Conservation (phyloP, 371 early-diverging fungal species). For the Globomyces sp. region DNA sequence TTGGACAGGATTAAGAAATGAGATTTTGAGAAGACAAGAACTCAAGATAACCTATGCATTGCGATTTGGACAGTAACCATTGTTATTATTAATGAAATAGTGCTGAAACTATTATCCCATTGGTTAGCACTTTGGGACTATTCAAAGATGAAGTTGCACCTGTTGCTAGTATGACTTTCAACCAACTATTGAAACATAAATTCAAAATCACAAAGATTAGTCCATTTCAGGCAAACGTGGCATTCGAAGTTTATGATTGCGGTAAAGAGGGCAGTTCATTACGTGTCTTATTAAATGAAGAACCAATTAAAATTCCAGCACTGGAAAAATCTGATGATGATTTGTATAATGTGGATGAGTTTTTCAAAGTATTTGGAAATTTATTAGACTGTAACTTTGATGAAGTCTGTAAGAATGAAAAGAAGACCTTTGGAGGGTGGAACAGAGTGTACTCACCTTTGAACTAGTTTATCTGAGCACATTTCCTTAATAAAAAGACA, state of each 20-base stretch:
- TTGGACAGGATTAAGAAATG: background rate
- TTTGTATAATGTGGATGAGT: background rate
- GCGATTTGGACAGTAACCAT: background rate
- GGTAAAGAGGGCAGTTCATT: background rate
- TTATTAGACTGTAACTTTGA: constrained; percentile 1
- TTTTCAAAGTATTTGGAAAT: constrained; percentile 1
- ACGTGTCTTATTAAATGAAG: constrained; percentile 1
- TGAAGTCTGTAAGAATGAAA: constrained; percentile 1
- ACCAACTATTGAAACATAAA: background rate
- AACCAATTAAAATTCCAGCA: background rate
- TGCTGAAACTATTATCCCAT: constrained; percentile 32
- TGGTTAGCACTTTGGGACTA: constrained; percentile 31
- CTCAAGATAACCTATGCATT: background rate
- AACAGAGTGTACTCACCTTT: background rate
- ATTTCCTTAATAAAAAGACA: no score
- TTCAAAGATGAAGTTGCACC: constrained; percentile 12
- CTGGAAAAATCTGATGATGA: no score
- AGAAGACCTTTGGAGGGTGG: background rate
- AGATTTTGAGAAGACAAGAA: background rate
- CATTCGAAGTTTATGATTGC: constrained; percentile 4
- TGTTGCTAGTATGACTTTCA: background rate
- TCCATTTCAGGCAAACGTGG: constrained; percentile 4
- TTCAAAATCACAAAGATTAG: constrained; percentile 1
- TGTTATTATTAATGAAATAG: no score
- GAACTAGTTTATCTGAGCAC: no score